A percentile compares a stretch with the other conserved stretches of the same genome.
Evolutionary conservation across 352 stramenopile species (phyloP).

Genomic region (Globisporangium recalcitrans): DNA sequence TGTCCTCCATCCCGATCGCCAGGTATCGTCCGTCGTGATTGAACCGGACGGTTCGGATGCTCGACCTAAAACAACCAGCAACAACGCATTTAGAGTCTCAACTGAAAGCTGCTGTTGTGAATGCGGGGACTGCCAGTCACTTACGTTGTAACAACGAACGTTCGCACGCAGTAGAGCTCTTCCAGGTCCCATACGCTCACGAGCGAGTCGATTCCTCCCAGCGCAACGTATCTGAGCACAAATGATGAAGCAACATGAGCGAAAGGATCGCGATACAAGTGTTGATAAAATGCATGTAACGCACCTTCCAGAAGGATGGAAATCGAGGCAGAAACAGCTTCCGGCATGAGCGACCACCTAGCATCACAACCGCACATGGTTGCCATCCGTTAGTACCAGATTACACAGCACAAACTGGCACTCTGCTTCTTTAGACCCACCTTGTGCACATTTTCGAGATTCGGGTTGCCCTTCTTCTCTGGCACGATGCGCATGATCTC

Average conservation of each 20-base stretch:
- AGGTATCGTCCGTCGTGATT: slow-evolving; percentile 70
- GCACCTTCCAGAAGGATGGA: slow-evolving; percentile 70
- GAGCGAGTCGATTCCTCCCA: slow-evolving; percentile 81
- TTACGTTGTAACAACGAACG: slow-evolving; percentile 76
- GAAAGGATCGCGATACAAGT: background rate
- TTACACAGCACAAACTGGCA: background rate
- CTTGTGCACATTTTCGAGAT: slow-evolving; percentile 82
- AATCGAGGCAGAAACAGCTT: slow-evolving; percentile 77
- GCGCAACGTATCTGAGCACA: slow-evolving; percentile 47
- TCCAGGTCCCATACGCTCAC: slow-evolving; percentile 84
- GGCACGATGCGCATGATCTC: slow-evolving; percentile 77
- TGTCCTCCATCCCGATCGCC: slow-evolving; percentile 75
- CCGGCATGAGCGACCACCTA: slow-evolving; percentile 75
- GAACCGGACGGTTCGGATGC: slow-evolving; percentile 75
- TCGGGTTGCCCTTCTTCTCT: slow-evolving; percentile 77
- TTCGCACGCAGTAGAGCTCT: slow-evolving; percentile 82
- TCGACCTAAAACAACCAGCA: slow-evolving; percentile 33
- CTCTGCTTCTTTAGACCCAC: slow-evolving; percentile 20
- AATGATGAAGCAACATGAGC: background rate
- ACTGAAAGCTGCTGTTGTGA: background rate
- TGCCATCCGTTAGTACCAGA: slow-evolving; percentile 5
- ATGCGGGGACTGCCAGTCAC: slow-evolving; percentile 8
- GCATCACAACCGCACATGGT: background rate
- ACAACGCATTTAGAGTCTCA: background rate
- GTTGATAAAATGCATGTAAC: background rate